Conservation (phyloP, 2,329 filamentous ascomycete genomes). For the Lizonia empirigonia region DNA sequence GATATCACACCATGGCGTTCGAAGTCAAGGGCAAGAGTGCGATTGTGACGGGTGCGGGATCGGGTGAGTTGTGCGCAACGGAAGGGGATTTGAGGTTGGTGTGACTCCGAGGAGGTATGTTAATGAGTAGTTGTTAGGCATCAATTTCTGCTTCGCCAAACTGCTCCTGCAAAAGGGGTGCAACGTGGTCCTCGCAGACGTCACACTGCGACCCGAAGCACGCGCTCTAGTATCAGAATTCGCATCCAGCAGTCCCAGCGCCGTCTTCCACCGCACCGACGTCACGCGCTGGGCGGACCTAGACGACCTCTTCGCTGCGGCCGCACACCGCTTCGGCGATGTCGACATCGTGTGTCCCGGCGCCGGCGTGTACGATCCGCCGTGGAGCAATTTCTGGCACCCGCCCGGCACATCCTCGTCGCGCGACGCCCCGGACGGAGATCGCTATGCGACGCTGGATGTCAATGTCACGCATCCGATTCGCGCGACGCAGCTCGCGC, state of each 20-base stretch:
- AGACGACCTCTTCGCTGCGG: conserved; percentile 40
- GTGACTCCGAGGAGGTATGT: neutral
- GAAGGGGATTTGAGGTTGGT: neutral
- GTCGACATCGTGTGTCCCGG: conserved; percentile 57
- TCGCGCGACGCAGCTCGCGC: conserved; percentile 54
- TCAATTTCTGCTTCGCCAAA: conserved; percentile 54
- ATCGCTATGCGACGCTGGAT: conserved; percentile 47
- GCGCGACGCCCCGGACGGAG: conserved; percentile 40
- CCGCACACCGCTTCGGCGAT: conserved; percentile 39
- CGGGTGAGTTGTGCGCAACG: conserved; percentile 28
- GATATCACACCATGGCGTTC: conserved; percentile 1
- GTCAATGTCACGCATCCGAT: conserved; percentile 58
- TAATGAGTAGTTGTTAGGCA: conserved; percentile 43
- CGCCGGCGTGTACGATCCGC: conserved; percentile 57
- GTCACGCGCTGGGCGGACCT: conserved; percentile 47
- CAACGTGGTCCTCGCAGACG: conserved; percentile 57
- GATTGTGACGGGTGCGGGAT: conserved; percentile 56
- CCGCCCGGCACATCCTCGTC: conserved; percentile 49
- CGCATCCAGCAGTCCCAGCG: conserved; percentile 39
- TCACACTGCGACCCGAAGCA: conserved; percentile 55
- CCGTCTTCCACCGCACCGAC: conserved; percentile 54
- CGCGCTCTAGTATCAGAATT: conserved; percentile 49
- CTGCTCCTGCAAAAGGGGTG: conserved; percentile 53
- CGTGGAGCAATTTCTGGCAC: conserved; percentile 57
- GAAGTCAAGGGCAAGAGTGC: conserved; percentile 53